Percentiles rank a stretch among this genome's conserved stretches.
phyloP scores from a whole-genome alignment of 306 rosid species.

The Cucumis hystrix region DNA sequence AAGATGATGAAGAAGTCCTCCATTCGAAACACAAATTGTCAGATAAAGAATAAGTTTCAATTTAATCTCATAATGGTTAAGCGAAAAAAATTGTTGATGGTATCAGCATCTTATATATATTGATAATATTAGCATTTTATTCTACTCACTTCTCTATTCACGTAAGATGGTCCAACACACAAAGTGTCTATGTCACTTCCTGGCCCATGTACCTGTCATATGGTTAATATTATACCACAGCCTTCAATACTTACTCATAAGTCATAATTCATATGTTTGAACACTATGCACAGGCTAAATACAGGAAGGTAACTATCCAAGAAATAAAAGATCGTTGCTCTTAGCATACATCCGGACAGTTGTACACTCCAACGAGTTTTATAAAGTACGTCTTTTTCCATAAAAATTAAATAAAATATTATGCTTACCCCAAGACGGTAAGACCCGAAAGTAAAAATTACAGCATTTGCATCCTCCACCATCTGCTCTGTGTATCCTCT shows the following conservation, averaged over 20 bases:
- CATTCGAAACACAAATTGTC: background rate
- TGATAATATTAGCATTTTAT: background rate
- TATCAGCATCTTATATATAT: background rate
- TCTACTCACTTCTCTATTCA: conserved; percentile 59
- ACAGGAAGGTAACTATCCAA: background rate
- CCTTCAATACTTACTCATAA: background rate
- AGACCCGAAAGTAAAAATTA: conserved; percentile 84
- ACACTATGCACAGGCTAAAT: background rate
- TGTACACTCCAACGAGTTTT: background rate
- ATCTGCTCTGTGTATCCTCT: conserved; percentile 94
- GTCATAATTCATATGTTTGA: background rate
- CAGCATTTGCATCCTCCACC: conserved; percentile 93
- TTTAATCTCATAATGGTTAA: background rate
- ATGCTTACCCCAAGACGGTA: conserved; percentile 75
- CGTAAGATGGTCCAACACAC: conserved; percentile 79
- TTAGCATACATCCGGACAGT: background rate
- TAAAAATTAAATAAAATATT: conserved; percentile 10
- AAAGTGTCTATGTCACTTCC: conserved; percentile 82
- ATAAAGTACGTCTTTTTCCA: background rate
- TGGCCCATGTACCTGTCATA: conserved; percentile 68
- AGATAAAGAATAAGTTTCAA: conserved; percentile 8
- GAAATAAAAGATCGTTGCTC: background rate
- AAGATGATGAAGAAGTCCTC: conserved; percentile 62
- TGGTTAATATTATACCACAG: background rate
- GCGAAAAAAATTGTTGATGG: background rate